Conservation (phyloP, 1,284 basidiomycete genomes). For the Gomphus bonarii region DNA sequence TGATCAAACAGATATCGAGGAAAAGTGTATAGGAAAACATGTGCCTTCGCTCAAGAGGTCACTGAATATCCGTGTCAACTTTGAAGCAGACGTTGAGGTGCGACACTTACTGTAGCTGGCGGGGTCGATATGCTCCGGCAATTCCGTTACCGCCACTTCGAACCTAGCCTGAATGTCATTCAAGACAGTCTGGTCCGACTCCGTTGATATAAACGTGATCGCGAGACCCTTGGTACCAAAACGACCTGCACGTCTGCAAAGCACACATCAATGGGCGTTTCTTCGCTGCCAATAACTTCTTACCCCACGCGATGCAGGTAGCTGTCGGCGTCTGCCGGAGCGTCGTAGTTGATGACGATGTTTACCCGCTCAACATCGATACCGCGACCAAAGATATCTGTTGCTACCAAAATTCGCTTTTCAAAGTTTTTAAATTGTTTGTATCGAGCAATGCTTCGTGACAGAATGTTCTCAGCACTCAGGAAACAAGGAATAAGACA, state of each 20-base stretch:
- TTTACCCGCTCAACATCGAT: conserved; percentile 98
- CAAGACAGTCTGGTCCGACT: conserved; percentile 91
- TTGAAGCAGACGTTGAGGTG: neutral
- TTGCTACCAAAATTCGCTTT: conserved; percentile 97
- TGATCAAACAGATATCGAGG: neutral
- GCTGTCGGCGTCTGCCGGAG: conserved; percentile 92
- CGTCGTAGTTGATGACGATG: conserved; percentile 94
- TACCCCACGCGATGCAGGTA: conserved; percentile 98
- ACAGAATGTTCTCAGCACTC: conserved; percentile 9
- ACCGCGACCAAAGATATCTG: conserved; percentile 95
- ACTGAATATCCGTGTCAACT: conserved; percentile 17
- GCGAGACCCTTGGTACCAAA: conserved; percentile 99
- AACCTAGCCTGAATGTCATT: conserved; percentile 84
- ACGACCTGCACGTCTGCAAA: conserved; percentile 82
- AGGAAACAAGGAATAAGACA: conserved; percentile 7
- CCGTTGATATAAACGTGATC: conserved; percentile 93
- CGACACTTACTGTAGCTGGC: conserved; percentile 69
- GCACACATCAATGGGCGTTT: neutral
- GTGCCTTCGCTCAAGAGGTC: conserved; percentile 25
- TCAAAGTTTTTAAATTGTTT: conserved; percentile 99
- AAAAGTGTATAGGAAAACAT: neutral
- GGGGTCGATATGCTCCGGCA: conserved; percentile 89
- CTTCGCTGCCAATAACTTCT: conserved; percentile 15
- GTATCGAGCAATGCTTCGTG: conserved; percentile 85
- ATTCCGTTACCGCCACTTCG: conserved; percentile 86